phyloP scores from a whole-genome alignment of 2,329 filamentous ascomycete genomes.

The Tolypocladium ophioglossoides region DNA sequence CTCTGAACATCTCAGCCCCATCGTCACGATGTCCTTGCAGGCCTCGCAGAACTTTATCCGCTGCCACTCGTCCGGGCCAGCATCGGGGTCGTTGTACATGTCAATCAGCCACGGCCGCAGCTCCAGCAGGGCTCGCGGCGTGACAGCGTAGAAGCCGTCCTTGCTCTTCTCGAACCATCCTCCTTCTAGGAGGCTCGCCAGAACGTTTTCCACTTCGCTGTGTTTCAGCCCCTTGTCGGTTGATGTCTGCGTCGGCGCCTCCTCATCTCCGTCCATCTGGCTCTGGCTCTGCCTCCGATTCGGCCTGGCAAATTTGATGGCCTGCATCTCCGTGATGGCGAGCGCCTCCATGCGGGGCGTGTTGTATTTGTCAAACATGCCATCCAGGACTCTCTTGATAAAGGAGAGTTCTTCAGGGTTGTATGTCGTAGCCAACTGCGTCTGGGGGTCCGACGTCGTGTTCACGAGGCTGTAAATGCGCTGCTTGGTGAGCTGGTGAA shows the following conservation, averaged over 20 bases:
- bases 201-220: slow-evolving; percentile 63
- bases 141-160: slow-evolving; percentile 64
- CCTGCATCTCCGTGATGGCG: slow-evolving; percentile 71
- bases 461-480: slow-evolving; percentile 82
- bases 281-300: slow-evolving; percentile 25
- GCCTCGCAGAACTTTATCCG: slow-evolving; percentile 80
- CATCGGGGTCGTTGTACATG: slow-evolving; percentile 71
- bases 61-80: slow-evolving; percentile 50
- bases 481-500: slow-evolving; percentile 56
- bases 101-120: slow-evolving; percentile 74
- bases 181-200: slow-evolving; percentile 61
- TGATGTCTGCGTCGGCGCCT: slow-evolving; percentile 22
- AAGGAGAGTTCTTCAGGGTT: slow-evolving; percentile 79
- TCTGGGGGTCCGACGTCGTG: slow-evolving; percentile 71
- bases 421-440: slow-evolving; percentile 76
- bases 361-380: slow-evolving; percentile 87
- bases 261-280: slow-evolving; percentile 14
- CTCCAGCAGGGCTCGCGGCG: slow-evolving; percentile 73
- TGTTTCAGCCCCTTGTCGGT: slow-evolving; percentile 55
- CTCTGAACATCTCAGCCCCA: slow-evolving; percentile 66
- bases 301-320: slow-evolving; percentile 55
- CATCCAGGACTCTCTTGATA: slow-evolving; percentile 77
- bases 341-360: slow-evolving; percentile 70
- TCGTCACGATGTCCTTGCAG: slow-evolving; percentile 81
- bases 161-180: slow-evolving; percentile 75